phyloP scores from a whole-genome alignment of 1,139 yeast species.

The Pichia sp. region DNA sequence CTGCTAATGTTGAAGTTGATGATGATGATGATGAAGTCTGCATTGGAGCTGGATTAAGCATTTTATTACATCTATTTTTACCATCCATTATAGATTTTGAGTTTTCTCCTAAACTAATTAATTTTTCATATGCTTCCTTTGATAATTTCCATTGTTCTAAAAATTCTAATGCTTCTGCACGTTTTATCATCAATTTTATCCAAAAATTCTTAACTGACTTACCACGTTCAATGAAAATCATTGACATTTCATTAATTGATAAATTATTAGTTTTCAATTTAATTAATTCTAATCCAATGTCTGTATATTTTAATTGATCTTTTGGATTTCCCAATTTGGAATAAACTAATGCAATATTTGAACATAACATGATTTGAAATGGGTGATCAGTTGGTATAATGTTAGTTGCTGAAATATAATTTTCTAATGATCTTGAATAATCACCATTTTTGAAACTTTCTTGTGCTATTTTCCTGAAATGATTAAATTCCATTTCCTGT shows the following conservation, averaged over 20 bases:
- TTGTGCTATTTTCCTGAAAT: conserved; percentile 16
- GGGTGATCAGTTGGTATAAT: conserved; percentile 63
- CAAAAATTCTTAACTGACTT: conserved; percentile 66
- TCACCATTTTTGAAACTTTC: conserved; percentile 73
- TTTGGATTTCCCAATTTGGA: conserved; percentile 72
- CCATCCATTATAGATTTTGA: conserved; percentile 70
- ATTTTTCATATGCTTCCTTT: conserved; percentile 48
- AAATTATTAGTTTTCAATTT: conserved; percentile 23
- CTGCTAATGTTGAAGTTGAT: too few species aligned
- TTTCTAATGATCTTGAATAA: conserved; percentile 56
- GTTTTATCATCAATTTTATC: conserved; percentile 58
- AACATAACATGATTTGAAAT: conserved; percentile 57
- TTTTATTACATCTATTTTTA: conserved; percentile 66
- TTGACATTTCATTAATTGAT: conserved; percentile 27
- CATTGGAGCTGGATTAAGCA: conserved; percentile 43
- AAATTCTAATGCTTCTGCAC: conserved; percentile 81
- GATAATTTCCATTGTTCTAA: conserved; percentile 66
- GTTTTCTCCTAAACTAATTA: conserved; percentile 63
- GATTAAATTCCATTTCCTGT: conserved; percentile 10
- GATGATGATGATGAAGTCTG: too few species aligned
- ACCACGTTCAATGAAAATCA: conserved; percentile 39
- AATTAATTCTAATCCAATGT: conserved; percentile 53
- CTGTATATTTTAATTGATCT: conserved; percentile 49
- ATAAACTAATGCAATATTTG: conserved; percentile 70
- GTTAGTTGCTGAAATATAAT: conserved; percentile 55